Evolutionary conservation across 208 protist species (phyloP).

Genomic region (Tritrichomonas foetus): DNA sequence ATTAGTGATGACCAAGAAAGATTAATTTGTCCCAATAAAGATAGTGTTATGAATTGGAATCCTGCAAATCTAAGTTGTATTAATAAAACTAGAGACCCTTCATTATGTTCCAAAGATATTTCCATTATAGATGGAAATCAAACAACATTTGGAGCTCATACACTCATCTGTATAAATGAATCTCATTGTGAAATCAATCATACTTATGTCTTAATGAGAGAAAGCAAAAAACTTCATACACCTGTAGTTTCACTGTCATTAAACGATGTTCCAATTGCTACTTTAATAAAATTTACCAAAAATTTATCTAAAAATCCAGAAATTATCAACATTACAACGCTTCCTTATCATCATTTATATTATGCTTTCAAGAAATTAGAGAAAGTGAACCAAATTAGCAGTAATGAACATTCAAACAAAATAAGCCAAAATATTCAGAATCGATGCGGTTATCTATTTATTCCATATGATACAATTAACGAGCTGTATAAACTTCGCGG

Average conservation of each 20-base stretch:
- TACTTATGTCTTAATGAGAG: background rate
- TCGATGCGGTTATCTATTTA: background rate
- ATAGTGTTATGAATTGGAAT: background rate
- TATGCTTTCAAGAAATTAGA: background rate
- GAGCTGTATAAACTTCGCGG: background rate
- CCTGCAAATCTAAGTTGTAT: background rate
- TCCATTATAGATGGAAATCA: no score
- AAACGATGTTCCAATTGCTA: background rate
- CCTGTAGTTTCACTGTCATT: background rate
- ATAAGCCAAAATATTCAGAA: no score
- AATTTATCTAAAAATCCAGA: no score
- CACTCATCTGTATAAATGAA: background rate
- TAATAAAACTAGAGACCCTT: background rate
- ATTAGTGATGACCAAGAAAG: background rate
- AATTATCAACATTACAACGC: background rate
- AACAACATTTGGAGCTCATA: no score
- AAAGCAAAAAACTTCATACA: background rate
- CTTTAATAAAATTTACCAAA: background rate
- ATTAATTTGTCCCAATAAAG: background rate
- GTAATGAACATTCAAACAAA: no score
- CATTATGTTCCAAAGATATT: background rate
- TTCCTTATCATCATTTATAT: background rate
- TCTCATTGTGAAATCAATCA: background rate
- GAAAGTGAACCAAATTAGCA: background rate
- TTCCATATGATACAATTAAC: background rate